Percentiles rank a stretch among this genome's conserved stretches.
These are phyloP conservation scores for Pneumocystis canis DNA, from an alignment of 1,139 yeast species.

Conservation along the genomic window DNA sequence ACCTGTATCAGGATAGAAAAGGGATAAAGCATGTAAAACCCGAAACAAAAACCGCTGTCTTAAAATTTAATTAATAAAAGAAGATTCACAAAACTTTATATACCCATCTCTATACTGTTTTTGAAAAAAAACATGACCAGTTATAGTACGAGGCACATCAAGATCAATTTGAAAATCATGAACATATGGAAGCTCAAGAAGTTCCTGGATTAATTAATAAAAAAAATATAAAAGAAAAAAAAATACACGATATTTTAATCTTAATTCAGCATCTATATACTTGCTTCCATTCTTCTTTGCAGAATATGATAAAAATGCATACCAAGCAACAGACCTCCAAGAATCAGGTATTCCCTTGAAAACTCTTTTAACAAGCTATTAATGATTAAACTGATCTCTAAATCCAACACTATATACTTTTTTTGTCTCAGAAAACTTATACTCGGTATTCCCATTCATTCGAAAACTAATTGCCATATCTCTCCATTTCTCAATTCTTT, in stretches of 20 bases:
- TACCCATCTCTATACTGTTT: slow-evolving; percentile 17
- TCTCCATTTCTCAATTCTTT: background rate
- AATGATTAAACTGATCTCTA: background rate
- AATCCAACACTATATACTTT: background rate
- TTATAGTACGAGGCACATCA: slow-evolving; percentile 18
- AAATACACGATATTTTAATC: slow-evolving; percentile 1
- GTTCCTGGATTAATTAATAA: background rate
- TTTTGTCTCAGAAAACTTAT: background rate
- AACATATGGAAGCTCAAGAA: slow-evolving; percentile 9
- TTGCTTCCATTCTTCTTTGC: slow-evolving; percentile 4
- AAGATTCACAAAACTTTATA: background rate
- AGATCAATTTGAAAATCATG: slow-evolving; percentile 18
- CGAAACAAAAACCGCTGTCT: slow-evolving; percentile 16
- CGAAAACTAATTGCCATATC: background rate
- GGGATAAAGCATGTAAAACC: slow-evolving; percentile 17
- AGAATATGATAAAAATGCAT: slow-evolving; percentile 3
- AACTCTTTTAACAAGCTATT: background rate
- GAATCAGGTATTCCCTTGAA: slow-evolving; percentile 19
- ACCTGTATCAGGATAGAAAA: slow-evolving; percentile 15
- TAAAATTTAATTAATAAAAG: background rate
- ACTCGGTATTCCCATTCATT: background rate
- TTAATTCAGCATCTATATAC: background rate
- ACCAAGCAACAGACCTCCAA: slow-evolving; percentile 16
- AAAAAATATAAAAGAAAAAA: background rate
- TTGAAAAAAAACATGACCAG: slow-evolving; percentile 16